Evolutionary conservation across 768 basidiomycete genomes (phyloP), one percentile per base, ranked within the genome.

Genomic region (Jaapia argillacea): DNA sequence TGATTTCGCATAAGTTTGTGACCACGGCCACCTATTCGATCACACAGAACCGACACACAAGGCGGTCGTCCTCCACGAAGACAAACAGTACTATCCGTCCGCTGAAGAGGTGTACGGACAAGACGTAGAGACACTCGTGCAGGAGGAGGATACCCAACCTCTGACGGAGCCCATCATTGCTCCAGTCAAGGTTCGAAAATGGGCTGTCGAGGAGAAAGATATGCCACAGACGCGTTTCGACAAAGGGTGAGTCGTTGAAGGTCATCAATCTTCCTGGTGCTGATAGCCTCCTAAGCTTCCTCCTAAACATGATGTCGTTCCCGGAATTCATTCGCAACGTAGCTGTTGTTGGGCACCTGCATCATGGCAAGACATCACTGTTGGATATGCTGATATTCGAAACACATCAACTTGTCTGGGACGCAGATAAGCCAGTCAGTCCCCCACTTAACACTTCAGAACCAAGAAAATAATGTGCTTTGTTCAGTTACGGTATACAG

Each of bases 181-280:
- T 7, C 96, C 96, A 26, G 75, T 98, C 46, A 96, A 97, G 67
- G 81, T 91, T 40, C 75, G 92, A 48, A 91, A 83, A 72, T 99
- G 94, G 85, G 77, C 80, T 1, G 80, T 97, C 5, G 90, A 94
- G 57, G 91, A 96, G 66, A 94, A 94, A 63, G 85, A 83, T 50
- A 82, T 96, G 73, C 94, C 93, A 21, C 81, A 89, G 60, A 98
- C 93, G 47, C 79, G 96, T n/a, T 99, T 86, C 62, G 93, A 98
- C 67, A 92, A 93, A 67, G 82, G 86, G 90, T 96, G 59, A 54
- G 85, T 58, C n/a, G n/a, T n/a, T n/a, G n/a, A 5, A 27, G 7
- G 25, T 43, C 28, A 35, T 52, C 27, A 21, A 28, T 33, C 20
- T 13, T 44, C 10, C 46, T 10, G 33, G 24, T 13, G 20, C 24